These are phyloP conservation scores for Pseudogymnoascus sp. DNA, from an alignment of 2,329 filamentous ascomycete species.

Conservation along the genomic window DNA sequence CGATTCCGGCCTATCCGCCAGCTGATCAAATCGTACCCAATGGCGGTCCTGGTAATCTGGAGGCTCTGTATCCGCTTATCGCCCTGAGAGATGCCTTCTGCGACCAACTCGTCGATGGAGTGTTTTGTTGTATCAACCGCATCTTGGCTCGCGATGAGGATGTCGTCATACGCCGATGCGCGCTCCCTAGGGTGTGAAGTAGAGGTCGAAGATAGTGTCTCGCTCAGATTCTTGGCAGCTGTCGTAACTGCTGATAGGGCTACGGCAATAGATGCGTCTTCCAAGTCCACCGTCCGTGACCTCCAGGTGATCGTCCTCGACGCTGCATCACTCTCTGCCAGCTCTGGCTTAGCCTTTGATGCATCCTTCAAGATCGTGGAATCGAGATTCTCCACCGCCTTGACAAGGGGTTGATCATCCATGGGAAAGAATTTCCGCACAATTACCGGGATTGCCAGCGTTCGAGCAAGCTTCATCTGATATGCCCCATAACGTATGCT, in stretches of 20 bases:
- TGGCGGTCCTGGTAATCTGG: constrained; percentile 84
- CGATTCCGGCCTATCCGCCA: constrained; percentile 93
- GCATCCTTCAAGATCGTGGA: constrained; percentile 56
- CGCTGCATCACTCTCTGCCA: constrained; percentile 46
- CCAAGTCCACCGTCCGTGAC: constrained; percentile 74
- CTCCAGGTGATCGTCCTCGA: constrained; percentile 81
- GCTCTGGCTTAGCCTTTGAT: constrained; percentile 42
- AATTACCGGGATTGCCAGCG: constrained; percentile 71
- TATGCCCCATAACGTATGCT: constrained; percentile 94
- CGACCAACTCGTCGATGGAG: constrained; percentile 81
- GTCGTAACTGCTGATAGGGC: constrained; percentile 64
- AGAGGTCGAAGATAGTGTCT: constrained; percentile 39
- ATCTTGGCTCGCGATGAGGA: constrained; percentile 86
- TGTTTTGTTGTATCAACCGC: constrained; percentile 88
- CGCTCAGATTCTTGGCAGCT: constrained; percentile 43
- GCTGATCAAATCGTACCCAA: constrained; percentile 89
- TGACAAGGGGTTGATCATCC: constrained; percentile 54
- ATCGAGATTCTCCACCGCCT: constrained; percentile 64
- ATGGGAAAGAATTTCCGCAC: constrained; percentile 71
- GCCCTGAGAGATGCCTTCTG: constrained; percentile 75
- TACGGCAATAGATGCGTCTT: constrained; percentile 86
- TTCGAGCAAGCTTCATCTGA: constrained; percentile 80
- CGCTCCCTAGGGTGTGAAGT: constrained; percentile 54
- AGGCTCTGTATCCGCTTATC: constrained; percentile 86
- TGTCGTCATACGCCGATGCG: constrained; percentile 82